Conservation (phyloP, 2,329 filamentous ascomycete genomes). For the Emmonsiellopsis sp. region DNA sequence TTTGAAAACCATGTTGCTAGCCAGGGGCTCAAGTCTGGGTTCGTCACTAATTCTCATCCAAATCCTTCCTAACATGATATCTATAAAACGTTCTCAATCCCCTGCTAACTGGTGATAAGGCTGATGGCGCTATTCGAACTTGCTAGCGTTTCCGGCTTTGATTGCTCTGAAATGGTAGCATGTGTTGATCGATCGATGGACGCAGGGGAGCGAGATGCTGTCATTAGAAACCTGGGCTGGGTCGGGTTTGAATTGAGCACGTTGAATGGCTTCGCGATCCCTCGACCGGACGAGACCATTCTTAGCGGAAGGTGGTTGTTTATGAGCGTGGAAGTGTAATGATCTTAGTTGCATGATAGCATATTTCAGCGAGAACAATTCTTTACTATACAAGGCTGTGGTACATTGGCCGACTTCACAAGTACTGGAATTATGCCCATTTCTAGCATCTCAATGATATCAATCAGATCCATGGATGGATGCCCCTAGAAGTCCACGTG, state of each 20-base stretch:
- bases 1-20: conserved; percentile 66
- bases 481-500: too few species aligned
- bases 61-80: neutral
- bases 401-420: too few species aligned
- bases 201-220: conserved; percentile 52
- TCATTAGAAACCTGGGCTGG: conserved; percentile 82
- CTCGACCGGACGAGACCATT: conserved; percentile 48
- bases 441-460: too few species aligned
- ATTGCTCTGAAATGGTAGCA: conserved; percentile 67
- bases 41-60: conserved; percentile 32
- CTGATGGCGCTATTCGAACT: conserved; percentile 88
- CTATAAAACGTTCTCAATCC: neutral
- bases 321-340: conserved; percentile 75
- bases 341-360: neutral
- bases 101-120: conserved; percentile 39
- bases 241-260: conserved; percentile 81
- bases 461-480: too few species aligned
- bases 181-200: conserved; percentile 67
- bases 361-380: neutral
- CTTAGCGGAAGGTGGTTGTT: conserved; percentile 76
- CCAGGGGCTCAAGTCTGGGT: conserved; percentile 80
- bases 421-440: too few species aligned
- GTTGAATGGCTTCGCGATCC: conserved; percentile 59
- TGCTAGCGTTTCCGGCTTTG: conserved; percentile 61
- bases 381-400: neutral